These are phyloP conservation scores for Claviceps purpurea DNA, from an alignment of 2,329 filamentous ascomycete species.

Conservation along the genomic window DNA sequence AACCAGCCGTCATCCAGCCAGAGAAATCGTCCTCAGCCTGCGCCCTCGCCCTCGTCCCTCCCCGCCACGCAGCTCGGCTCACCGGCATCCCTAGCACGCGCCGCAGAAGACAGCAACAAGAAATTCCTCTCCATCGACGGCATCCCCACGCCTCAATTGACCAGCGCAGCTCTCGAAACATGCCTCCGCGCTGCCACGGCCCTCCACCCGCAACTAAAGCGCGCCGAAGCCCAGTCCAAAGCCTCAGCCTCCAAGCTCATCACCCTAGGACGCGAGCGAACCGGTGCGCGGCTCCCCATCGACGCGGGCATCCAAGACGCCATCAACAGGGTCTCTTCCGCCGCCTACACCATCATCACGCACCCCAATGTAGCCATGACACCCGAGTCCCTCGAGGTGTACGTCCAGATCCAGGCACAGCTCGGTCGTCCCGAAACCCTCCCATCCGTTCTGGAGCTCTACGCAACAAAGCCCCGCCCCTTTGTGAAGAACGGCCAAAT, in stretches of 20 bases:
- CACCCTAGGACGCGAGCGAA: constrained; percentile 25
- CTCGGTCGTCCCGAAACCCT: constrained; percentile 64
- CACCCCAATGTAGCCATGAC: constrained; percentile 73
- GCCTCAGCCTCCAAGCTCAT: constrained; percentile 43
- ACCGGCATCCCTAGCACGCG: constrained; percentile 25
- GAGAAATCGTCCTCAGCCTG: too few species aligned
- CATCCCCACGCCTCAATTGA: constrained; percentile 30
- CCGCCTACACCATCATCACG: constrained; percentile 56
- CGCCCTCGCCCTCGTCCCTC: neutral
- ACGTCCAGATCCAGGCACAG: constrained; percentile 62
- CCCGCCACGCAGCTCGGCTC: constrained; percentile 13
- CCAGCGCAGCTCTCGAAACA: constrained; percentile 29
- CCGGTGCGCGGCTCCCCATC: constrained; percentile 17
- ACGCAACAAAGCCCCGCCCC: constrained; percentile 69
- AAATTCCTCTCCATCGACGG: constrained; percentile 30
- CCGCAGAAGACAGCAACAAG: constrained; percentile 28
- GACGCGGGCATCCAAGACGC: constrained; percentile 28
- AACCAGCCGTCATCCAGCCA: neutral
- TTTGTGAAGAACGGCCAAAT: constrained; percentile 44
- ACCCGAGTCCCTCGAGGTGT: constrained; percentile 54
- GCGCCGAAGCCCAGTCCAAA: constrained; percentile 24
- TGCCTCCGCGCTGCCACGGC: constrained; percentile 31
- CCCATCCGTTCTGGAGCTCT: constrained; percentile 67
- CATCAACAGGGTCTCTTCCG: constrained; percentile 38
- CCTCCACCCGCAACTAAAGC: constrained; percentile 27